Conservation (phyloP, 331 rosid species). For the Acacia concinna region DNA sequence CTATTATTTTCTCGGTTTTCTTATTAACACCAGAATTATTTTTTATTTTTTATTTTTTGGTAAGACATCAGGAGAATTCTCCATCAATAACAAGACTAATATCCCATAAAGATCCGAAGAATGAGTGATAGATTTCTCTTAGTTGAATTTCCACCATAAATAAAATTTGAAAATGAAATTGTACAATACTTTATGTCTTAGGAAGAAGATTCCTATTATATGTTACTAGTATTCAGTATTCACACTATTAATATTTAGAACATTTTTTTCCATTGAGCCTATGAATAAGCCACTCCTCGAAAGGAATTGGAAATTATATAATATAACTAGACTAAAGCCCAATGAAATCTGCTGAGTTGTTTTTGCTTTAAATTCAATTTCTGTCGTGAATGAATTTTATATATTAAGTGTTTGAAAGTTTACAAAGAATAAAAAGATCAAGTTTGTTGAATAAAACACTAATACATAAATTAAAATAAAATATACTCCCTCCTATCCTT, state of each 20-base stretch:
- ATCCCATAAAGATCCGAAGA: neutral
- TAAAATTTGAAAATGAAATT: neutral
- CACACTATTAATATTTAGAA: no score
- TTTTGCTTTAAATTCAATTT: neutral
- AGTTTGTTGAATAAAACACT: no score
- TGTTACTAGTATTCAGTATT: no score
- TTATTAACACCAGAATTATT: neutral
- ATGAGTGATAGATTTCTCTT: neutral
- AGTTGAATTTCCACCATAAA: neutral
- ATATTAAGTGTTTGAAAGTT: no score
- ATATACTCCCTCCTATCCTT: no score
- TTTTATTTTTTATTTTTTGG: neutral
- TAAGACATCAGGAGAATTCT: neutral
- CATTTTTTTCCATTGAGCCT: no score
- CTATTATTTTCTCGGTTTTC: neutral
- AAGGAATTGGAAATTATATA: neutral
- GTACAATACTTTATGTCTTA: neutral
- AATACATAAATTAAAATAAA: no score
- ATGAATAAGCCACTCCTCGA: neutral
- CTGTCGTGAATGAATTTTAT: neutral
- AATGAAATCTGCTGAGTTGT: neutral
- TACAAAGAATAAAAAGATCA: neutral
- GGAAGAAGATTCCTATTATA: no score
- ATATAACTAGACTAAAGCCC: neutral
- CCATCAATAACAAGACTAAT: neutral